Conservation (phyloP, 306 rosid genomes). For the Carpinus fangiana region DNA sequence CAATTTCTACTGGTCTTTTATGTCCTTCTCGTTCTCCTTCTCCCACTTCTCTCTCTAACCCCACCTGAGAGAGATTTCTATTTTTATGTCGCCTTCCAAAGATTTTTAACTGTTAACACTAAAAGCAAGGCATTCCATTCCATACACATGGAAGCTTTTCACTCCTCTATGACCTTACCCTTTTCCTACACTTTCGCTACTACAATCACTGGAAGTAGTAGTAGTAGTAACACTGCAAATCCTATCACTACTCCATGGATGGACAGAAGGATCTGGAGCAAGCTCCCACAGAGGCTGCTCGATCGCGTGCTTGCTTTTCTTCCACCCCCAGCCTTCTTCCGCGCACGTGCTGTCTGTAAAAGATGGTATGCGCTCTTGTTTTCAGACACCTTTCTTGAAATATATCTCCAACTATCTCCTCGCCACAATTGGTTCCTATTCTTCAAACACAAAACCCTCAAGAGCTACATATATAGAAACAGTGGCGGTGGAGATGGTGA, state of each 20-base stretch:
- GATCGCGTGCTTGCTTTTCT: conserved; percentile 80
- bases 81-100: conserved; percentile 25
- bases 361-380: conserved; percentile 83
- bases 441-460: conserved; percentile 65
- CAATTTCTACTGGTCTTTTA: conserved; percentile 1
- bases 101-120: not conserved
- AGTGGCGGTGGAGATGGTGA: conserved; percentile 17
- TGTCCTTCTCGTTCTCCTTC: conserved; percentile 1
- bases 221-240: conserved; percentile 14
- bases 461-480: conserved; percentile 50
- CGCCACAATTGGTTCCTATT: conserved; percentile 77
- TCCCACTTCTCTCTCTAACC: conserved; percentile 23
- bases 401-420: conserved; percentile 65
- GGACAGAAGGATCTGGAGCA: conserved; percentile 90
- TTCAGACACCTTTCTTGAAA: conserved; percentile 62
- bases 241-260: conserved; percentile 47
- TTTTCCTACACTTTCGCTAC: conserved; percentile 59
- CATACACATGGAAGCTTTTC: conserved; percentile 63
- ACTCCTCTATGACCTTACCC: conserved; percentile 53
- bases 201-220: conserved; percentile 10
- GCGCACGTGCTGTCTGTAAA: conserved; percentile 84
- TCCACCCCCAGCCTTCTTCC: conserved; percentile 86
- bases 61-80: conserved; percentile 28
- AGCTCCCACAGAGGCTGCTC: conserved; percentile 70
- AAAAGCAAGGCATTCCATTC: not conserved